Conservation (phyloP, 176 grass and related monocot species). For the Secale cereale region DNA sequence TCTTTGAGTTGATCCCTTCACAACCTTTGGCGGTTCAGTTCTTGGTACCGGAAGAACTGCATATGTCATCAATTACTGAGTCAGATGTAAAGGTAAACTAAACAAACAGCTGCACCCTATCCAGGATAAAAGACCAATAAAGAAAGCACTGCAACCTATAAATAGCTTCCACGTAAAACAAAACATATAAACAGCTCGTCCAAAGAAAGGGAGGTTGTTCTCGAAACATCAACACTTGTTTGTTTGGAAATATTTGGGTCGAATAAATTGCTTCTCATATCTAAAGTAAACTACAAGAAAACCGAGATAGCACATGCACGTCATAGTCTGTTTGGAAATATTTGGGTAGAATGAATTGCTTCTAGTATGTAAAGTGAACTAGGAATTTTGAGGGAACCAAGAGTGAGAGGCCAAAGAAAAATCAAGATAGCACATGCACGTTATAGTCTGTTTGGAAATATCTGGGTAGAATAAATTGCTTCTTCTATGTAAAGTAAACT, state of each 20-base stretch:
- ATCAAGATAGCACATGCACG: not conserved
- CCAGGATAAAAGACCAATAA: slow-evolving; percentile 1
- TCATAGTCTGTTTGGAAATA: not conserved
- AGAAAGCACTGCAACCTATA: not conserved
- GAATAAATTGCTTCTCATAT: not conserved
- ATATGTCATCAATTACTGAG: not conserved
- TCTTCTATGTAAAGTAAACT: not conserved
- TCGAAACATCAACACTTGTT: not conserved
- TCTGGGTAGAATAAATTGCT: not conserved
- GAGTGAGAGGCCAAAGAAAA: not conserved
- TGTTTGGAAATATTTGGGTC: not conserved
- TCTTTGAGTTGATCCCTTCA: not conserved
- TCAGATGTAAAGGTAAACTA: slow-evolving; percentile 8
- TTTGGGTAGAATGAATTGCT: not conserved
- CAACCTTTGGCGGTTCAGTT: slow-evolving; percentile 15
- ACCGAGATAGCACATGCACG: not conserved
- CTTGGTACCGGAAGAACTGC: slow-evolving; percentile 44
- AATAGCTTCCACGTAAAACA: not conserved
- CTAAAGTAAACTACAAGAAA: slow-evolving; percentile 4
- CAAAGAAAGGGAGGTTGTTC: not conserved
- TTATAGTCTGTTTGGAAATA: not conserved
- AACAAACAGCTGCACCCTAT: slow-evolving; percentile 19
- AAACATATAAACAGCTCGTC: not conserved
- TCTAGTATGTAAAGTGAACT: not conserved
- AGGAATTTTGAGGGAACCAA: not conserved